Percentiles rank a stretch among this genome's conserved stretches.
Evolutionary conservation across 768 basidiomycete species (phyloP).

Genomic region (Tylopilus subfusipes): DNA sequence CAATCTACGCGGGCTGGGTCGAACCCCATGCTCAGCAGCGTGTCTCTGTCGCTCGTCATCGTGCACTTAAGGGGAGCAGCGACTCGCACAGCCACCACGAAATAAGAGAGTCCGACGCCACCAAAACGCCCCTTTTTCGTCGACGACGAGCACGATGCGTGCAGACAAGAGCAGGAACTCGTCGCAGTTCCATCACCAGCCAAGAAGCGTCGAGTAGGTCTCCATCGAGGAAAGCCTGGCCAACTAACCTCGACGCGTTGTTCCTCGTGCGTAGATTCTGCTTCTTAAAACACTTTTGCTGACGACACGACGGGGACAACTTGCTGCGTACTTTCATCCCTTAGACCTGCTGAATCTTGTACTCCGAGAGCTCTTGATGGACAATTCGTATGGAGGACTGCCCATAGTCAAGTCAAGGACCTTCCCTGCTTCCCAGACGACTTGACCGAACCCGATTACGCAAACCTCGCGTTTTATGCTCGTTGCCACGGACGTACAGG

Average conservation of each 20-base stretch:
- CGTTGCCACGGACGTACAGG: constrained; percentile 20
- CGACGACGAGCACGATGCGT: not conserved
- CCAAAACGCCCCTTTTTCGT: not conserved
- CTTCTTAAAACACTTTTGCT: not conserved
- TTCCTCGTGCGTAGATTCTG: not conserved
- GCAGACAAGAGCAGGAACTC: not conserved
- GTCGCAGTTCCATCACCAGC: not conserved
- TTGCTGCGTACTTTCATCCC: not conserved
- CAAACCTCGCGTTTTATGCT: constrained; percentile 35
- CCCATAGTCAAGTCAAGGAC: constrained; percentile 31
- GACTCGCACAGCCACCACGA: not conserved
- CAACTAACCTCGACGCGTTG: not conserved
- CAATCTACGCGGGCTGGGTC: constrained; percentile 81
- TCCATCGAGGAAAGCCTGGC: not conserved
- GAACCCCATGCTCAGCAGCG: constrained; percentile 84
- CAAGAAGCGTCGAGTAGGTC: not conserved
- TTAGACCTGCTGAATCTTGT: constrained; percentile 1
- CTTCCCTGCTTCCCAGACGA: constrained; percentile 30
- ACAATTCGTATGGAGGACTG: constrained; percentile 24
- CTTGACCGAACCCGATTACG: constrained; percentile 40
- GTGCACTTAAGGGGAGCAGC: too few relatives aligned
- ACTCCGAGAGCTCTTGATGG: constrained; percentile 27
- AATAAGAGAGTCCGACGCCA: not conserved
- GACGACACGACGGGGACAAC: not conserved
- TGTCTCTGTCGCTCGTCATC: constrained; percentile 63